Base-by-base conservation (phyloP, 2,329 filamentous ascomycete species). In the Chalara sp. region DNA sequence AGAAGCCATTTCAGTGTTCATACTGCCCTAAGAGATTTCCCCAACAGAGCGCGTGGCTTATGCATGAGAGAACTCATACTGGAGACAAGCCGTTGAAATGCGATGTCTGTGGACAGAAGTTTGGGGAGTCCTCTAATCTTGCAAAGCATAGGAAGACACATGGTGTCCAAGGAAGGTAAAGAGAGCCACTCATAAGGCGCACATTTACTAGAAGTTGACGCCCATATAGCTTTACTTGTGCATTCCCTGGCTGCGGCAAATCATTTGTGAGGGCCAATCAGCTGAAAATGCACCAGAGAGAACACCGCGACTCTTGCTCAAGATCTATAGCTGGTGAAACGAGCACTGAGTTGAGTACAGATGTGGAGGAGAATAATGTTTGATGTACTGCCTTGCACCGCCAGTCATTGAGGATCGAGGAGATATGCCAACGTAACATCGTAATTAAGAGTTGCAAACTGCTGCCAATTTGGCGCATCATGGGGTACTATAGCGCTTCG, bases 41-140 rank as follows among this genome's bases (percentile, higher is more conserved):
- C 48, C 82, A 86, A 55, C 82, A 85, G 56, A 84, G 80, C 55
- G 82, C 83, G 28, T 68, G 84, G 28, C 85, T 80, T 83, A 84
- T 84, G 72, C 84, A 87, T 58, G 76, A 77, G 58, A 75, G 82
- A 39, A 81, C 77, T 11, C 84, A 87, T 59, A 84, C 83, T 1
- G 80, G 81, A 41, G 75, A 79, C 44, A 86, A 85, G 60, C 81
- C 81, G 0, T 67, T 85, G 0, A 66, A 70, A 43, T 85, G 81
- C 55, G 73, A 78, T 1, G 69, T 76, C 30, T 86, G 82, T 57
- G 72, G 71, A 44, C 81, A 80, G 59, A 67, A 67, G 7, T 86
- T 86, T 61, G 75, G 78, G 53, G 81, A 86, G 62, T 84, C 81
- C 0, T 84, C 81, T 4, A 86, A 85, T 58, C 67, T 85, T 13